These are phyloP conservation scores for Diplodia mutila DNA, from an alignment of 2,329 filamentous ascomycete species.

Conservation along the genomic window DNA sequence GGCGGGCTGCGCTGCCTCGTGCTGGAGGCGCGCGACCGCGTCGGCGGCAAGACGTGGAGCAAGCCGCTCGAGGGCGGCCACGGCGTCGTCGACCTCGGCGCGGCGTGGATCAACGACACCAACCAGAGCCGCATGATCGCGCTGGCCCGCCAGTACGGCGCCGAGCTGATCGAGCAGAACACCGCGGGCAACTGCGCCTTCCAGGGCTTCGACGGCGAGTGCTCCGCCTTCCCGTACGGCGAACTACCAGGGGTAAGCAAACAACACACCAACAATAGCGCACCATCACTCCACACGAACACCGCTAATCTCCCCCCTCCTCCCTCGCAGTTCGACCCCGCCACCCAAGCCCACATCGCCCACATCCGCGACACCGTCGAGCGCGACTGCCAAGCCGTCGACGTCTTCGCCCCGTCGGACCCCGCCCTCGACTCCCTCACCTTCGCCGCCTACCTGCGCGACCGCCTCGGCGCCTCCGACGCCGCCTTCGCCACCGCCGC, in stretches of 20 bases:
- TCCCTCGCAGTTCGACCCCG: slow-evolving; percentile 19
- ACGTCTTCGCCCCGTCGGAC: slow-evolving; percentile 24
- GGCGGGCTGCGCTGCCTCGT: slow-evolving; percentile 49
- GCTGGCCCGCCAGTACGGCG: slow-evolving; percentile 46
- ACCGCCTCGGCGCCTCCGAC: slow-evolving; percentile 36
- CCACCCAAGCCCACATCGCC: slow-evolving; percentile 25
- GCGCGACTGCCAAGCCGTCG: slow-evolving; percentile 43
- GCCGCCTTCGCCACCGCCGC: slow-evolving; percentile 44
- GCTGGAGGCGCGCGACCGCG: slow-evolving; percentile 55
- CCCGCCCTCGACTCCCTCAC: slow-evolving; percentile 40
- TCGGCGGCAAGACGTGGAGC: slow-evolving; percentile 59
- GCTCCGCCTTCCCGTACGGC: slow-evolving; percentile 39
- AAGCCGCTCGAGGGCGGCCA: slow-evolving; percentile 37
- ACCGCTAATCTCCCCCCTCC: no score
- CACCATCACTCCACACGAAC: no score
- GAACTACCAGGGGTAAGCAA: slow-evolving; percentile 34
- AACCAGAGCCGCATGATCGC: slow-evolving; percentile 54
- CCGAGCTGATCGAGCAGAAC: slow-evolving; percentile 55
- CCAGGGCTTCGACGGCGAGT: slow-evolving; percentile 40
- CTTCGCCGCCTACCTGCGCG: slow-evolving; percentile 44
- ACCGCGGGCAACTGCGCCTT: slow-evolving; percentile 50
- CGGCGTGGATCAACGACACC: slow-evolving; percentile 64
- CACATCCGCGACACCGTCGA: slow-evolving; percentile 44
- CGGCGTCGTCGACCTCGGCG: slow-evolving; percentile 55
- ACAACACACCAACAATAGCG: no score